These are phyloP conservation scores for Monotropa hypopitys DNA, from an alignment of 179 eudicot species.

Conservation along the genomic window DNA sequence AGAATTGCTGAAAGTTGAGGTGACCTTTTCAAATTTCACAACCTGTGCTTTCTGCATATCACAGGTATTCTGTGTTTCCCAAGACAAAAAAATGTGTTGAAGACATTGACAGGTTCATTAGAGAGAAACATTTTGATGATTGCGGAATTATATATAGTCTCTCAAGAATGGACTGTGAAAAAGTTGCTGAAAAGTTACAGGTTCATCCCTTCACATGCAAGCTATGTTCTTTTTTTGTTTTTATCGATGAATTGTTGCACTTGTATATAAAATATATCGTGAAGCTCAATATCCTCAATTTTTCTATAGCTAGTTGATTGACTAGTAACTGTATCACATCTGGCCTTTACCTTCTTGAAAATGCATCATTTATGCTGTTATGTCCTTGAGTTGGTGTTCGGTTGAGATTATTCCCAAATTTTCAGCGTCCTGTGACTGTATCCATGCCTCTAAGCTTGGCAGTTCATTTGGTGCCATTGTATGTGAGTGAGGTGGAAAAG, in stretches of 20 bases:
- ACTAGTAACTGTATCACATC: not conserved
- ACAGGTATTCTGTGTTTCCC: slow-evolving; percentile 82
- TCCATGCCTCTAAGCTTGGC: not conserved
- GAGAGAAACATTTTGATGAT: slow-evolving; percentile 66
- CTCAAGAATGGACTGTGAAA: slow-evolving; percentile 95
- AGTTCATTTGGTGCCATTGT: not conserved
- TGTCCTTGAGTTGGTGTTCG: not conserved
- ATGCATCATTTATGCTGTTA: not conserved
- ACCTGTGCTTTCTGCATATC: not conserved
- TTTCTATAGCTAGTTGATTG: not conserved
- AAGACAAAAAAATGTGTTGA: slow-evolving; percentile 92
- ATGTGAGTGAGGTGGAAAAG: too few species aligned
- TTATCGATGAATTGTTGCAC: not conserved
- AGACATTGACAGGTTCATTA: slow-evolving; percentile 72
- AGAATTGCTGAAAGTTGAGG: slow-evolving; percentile 5
- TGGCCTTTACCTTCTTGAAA: not conserved
- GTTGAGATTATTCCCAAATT: not conserved
- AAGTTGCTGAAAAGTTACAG: slow-evolving; percentile 88
- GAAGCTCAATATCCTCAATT: not conserved
- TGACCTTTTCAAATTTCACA: slow-evolving; percentile 11
- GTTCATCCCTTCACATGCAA: slow-evolving; percentile 25
- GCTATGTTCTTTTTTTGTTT: not conserved
- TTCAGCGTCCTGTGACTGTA: not conserved
- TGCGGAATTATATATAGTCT: slow-evolving; percentile 95
- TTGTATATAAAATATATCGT: not conserved